Base-by-base conservation (phyloP, 129 eudicot species). In the Logfia minima region DNA sequence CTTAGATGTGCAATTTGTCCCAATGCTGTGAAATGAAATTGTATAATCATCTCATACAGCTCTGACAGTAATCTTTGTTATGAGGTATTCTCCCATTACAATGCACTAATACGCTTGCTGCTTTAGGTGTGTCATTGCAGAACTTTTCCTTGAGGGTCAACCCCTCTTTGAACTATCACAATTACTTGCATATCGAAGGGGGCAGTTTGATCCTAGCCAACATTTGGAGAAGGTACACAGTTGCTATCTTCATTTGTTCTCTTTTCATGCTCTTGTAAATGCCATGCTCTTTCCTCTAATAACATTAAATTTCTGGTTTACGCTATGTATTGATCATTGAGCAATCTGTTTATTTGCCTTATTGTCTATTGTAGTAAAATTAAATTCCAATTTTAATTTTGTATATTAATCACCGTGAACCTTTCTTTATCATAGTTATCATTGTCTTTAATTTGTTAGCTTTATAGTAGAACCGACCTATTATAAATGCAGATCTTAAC, bases 61-160 rank as follows among this genome's bases (percentile, higher is more conserved):
- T 45, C 72, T n/a, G 13, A 65, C 21, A n/a, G 22, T n/a, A 11
- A 6, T 52, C 14, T 45, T 65, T 71, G 16, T n/a, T 28, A 52
- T 8, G 39, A 59, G 31, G 26, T 28, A 23, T 28, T 68, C 39
- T 69, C 58, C 52, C 62, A 53, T 56, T 29, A 70, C 79, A 35
- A 4, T 62, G 22, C 16, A 11, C 43, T 65, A 23, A 19, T 52
- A 18, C 74, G 10, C 79, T 60, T 77, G 63, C 68, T 81, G 80
- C 81, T 79, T 75, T 83, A 94, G 98, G 85, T 94, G 98, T 80
- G 98, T 94, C 29, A 89, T 94, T 82, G 98, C 98, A n/a, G 98
- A 94, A 84, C 97, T 94, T 87, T 94, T 94, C 58, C 93, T 91
- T 2, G 98, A 94, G 82, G 97, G 98, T 67, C 98, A 94, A 76